Base-by-base conservation (phyloP, 202 grass and related monocot species). In the Brachypodium distachyon region DNA sequence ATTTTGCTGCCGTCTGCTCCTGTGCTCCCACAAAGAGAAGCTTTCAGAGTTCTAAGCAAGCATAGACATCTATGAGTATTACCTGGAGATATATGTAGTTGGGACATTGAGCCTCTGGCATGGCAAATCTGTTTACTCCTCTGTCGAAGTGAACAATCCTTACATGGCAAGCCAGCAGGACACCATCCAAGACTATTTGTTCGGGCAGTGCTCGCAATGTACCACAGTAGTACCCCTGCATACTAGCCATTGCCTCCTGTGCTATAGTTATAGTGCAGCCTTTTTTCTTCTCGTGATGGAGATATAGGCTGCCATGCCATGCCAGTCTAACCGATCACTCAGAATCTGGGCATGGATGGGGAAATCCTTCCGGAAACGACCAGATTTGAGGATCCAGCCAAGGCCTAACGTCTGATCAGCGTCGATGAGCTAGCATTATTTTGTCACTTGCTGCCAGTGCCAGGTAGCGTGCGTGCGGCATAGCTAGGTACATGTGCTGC, bases 281-380 rank as follows among this genome's bases (percentile, higher is more conserved):
- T 19, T 49, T 52, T 52, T 18, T 23, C 6, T 62, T 4, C n/a
- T 47, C 56, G 32, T 62, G 27, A 70, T 81, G 47, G 38, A 25
- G 69, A 64, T 17, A 12, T 53, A 65, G 49, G 48, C 62, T 44
- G 19, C 41, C 28, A 58, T 80, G 55, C 41, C 39, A 27, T 42
- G 70, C 57, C 33, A 52, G 50, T 50, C 52, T 79, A 73, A 60
- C 16, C 27, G 25, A 87, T 87, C 78, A 16, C 31, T 48, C 41
- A 16, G 60, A 61, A 78, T 58, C 58, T 67, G 74, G 73, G 32
- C 29, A 25, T 57, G 70, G 29, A 50, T 2, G 1, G 14, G 39
- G 46, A 66, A 82, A 78, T 61, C 67, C 80, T 68, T 83, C 69
- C 19, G 18, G 68, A 83, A 73, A 83, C 2, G 26, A n/a, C 79